Base-by-base conservation (phyloP, 495 filamentous ascomycete species). In the Penicillium steckii region DNA sequence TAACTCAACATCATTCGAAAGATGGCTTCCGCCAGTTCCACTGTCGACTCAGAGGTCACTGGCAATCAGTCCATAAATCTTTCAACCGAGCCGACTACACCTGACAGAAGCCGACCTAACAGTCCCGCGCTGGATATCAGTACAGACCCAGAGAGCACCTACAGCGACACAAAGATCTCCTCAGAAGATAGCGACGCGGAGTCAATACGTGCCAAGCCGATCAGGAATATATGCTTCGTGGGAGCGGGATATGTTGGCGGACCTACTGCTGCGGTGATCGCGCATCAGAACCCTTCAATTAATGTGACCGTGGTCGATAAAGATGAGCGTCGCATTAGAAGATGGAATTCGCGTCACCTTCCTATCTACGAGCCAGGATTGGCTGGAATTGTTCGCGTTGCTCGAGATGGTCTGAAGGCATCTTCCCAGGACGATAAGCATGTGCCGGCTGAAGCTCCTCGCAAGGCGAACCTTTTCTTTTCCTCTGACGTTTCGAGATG, bases 261-360 rank as follows among this genome's bases (percentile, higher is more conserved):
- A 0, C 82, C 87, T 32, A 89, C 87, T 1, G 84, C 83, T 40
- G 82, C 86, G n/a, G 76, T 91, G 18, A 85, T 90, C 32, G 89
- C 89, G 13, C 78, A 80, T 54, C 80, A 89, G 44, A 89, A 89
- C 56, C 86, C 86, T 0, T 67, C 82, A 24, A 72, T 91, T 38
- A 66, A 71, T 22, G 85, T 92, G 30, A 86, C 79, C 7, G 85
- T 92, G 1, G 87, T 91, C 19, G 89, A 92, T 63, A 66, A 80
- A 32, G 83, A 89, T 62, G 71, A 73, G 23, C 55, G 65, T 6
- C 77, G 87, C n/a, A 86, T 94, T 50, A 68, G 69, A 17, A 73
- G 80, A 9, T 94, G 89, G 89, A 89, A 91, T 47, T 87, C 87
- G 0, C 67, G 77, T 32, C 77, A 81, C 44, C 77, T 89, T 26